Evolutionary conservation across 2,329 filamentous ascomycete species (phyloP), one percentile per base, ranked within the genome.

Genomic region (Aspergillus bombycis): DNA sequence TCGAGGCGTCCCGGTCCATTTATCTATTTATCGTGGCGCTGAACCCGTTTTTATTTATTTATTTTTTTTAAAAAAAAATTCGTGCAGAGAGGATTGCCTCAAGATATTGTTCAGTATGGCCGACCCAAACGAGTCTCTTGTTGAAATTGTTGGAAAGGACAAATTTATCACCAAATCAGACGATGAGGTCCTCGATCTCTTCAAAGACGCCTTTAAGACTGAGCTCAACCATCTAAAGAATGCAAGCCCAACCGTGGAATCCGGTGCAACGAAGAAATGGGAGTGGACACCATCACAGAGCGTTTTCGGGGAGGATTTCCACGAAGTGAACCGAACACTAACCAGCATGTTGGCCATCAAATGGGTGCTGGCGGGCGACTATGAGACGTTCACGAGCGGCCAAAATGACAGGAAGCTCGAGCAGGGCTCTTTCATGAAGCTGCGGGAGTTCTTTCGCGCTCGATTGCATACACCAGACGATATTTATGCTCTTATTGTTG

Each of bases 251-350:
- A 63, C 62, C 8, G 61, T 63, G 30, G 61, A 63, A 23, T 63
- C 61, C 4, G 43, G 19, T 4, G 7, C 50, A 2, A 60, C 14
- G 16, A 16, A 38, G 26, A 19, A 41, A 23, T 43, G 23, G 12
- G 3, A 46, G 2, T 53, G 30, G 60, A 54, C 64, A 23, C 61
- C 61, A 5, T 65, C 64, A 4, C 9, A 50, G 8, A 6, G 32
- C n/a, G 14, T 62, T 50, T 60, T 48, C 43, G 68, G 59, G 3
- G 30, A 64, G 12, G 70, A 79, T n/a, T 79, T 72, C 52, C 48
- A 45, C 10, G 79, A 81, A 66, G 72, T 80, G 41, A 79, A 80
- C 56, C 77, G 79, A 23, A 80, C 79, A 0, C 69, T 80, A 8
- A 72, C 78, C 30, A 74, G 76, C 21, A 66, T 80, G 21, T 63